Evolutionary conservation across 768 basidiomycete genomes (phyloP).

Genomic region (Suillus discolor): DNA sequence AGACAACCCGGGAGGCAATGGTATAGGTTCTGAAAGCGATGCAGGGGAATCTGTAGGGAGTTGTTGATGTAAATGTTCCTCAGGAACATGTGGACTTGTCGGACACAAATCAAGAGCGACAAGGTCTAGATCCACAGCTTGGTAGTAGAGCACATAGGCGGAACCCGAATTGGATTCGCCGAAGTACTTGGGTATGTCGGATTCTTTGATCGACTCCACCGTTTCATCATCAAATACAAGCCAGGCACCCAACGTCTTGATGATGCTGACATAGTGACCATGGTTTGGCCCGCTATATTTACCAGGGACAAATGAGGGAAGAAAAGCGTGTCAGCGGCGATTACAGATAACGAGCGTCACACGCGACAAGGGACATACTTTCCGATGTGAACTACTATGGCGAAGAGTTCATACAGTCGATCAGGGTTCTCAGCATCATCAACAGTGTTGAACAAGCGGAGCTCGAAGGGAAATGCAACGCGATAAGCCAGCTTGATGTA

Average conservation of each 20-base stretch:
- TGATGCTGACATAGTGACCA: constrained; percentile 96
- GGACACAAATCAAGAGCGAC: constrained; percentile 65
- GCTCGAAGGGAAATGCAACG: constrained; percentile 93
- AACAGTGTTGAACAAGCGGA: constrained; percentile 95
- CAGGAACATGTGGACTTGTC: constrained; percentile 24
- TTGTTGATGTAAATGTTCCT: constrained; percentile 15
- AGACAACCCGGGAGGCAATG: constrained; percentile 41
- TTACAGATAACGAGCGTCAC: constrained; percentile 11
- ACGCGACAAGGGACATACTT: constrained; percentile 61
- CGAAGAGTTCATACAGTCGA: constrained; percentile 90
- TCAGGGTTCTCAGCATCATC: constrained; percentile 93
- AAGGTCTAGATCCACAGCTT: constrained; percentile 85
- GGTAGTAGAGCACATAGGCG: constrained; percentile 97
- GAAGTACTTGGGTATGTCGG: constrained; percentile 91
- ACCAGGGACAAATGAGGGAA: constrained; percentile 20
- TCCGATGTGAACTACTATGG: constrained; percentile 99
- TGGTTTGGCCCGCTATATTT: constrained; percentile 88
- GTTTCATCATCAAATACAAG: constrained; percentile 95
- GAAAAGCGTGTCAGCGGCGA: constrained; percentile 15
- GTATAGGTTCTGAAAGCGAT: constrained; percentile 23
- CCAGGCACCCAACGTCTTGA: constrained; percentile 86
- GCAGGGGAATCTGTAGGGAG: constrained; percentile 29
- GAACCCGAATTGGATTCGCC: constrained; percentile 87
- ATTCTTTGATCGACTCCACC: constrained; percentile 85
- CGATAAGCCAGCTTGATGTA: constrained; percentile 97